Percentiles rank a stretch among this genome's conserved stretches.
Conservation (phyloP, 1,139 yeast genomes). For the Geotrichum reessii region DNA sequence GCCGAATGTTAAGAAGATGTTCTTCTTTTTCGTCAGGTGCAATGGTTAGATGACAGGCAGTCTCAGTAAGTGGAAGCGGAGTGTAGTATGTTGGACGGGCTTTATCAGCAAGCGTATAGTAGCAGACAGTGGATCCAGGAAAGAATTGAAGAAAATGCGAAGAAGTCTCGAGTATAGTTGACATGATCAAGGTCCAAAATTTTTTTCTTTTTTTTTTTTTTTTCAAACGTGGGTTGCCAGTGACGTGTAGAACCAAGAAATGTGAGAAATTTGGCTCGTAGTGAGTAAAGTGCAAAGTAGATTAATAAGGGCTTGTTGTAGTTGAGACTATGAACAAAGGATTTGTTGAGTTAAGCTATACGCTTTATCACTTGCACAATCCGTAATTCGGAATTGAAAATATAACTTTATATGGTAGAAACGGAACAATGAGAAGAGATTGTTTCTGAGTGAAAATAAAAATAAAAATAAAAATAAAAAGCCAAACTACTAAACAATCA, state of each 20-base stretch:
- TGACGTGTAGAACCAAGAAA: too few relatives aligned
- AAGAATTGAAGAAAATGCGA: slow-evolving; percentile 16
- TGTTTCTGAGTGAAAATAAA: background rate
- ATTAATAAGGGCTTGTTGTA: background rate
- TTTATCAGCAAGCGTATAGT: slow-evolving; percentile 15
- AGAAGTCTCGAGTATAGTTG: slow-evolving; percentile 14
- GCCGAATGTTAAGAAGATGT: slow-evolving; percentile 1
- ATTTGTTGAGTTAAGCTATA: background rate
- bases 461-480: too few relatives aligned
- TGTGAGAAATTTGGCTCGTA: background rate
- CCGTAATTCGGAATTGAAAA: too few relatives aligned
- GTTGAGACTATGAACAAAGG: background rate
- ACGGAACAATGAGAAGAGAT: too few relatives aligned
- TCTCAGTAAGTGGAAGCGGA: slow-evolving; percentile 5
- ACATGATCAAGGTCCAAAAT: background rate
- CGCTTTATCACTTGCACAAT: too few relatives aligned
- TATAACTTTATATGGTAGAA: too few relatives aligned
- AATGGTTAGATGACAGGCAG: background rate
- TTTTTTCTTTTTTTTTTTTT: too few relatives aligned
- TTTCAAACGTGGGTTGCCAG: too few relatives aligned
- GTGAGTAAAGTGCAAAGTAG: background rate
- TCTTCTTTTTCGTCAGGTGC: slow-evolving; percentile 7
- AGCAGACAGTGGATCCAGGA: slow-evolving; percentile 1
- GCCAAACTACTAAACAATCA: too few relatives aligned
- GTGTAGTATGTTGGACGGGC: slow-evolving; percentile 9